Conservation (phyloP, 2,329 filamentous ascomycete genomes). For the Alternaria dauci region DNA sequence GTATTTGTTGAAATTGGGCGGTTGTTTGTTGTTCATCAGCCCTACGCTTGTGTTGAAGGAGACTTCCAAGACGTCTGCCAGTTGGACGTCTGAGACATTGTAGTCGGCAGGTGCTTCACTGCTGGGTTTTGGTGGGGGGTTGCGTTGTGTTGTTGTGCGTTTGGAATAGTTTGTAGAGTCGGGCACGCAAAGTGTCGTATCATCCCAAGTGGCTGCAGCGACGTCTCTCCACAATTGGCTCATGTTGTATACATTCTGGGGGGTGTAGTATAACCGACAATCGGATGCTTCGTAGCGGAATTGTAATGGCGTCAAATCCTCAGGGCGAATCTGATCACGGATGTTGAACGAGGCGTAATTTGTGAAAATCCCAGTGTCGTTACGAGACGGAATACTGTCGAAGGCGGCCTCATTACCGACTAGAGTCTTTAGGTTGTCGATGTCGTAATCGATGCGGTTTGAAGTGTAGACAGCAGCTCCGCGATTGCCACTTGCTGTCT, state of each 20-base stretch:
- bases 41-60: too few species aligned
- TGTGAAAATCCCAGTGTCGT: constrained; percentile 41
- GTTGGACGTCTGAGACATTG: too few species aligned
- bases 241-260: background rate
- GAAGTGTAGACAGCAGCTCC: constrained; percentile 54
- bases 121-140: background rate
- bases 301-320: constrained; percentile 45
- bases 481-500: constrained; percentile 61
- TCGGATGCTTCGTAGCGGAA: constrained; percentile 52
- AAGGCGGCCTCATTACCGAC: constrained; percentile 5
- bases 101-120: too few species aligned
- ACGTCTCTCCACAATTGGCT: background rate
- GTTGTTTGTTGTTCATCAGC: too few species aligned
- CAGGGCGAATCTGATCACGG: constrained; percentile 50
- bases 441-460: constrained; percentile 35
- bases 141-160: background rate
- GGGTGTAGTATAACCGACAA: constrained; percentile 52
- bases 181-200: background rate
- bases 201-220: background rate
- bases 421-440: background rate
- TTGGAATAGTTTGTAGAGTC: background rate
- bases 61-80: too few species aligned
- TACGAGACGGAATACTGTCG: constrained; percentile 2
- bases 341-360: constrained; percentile 16
- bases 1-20: too few species aligned